Evolutionary conservation across 305 asterid genomes (phyloP).

Genomic region (Solanum hybrid): DNA sequence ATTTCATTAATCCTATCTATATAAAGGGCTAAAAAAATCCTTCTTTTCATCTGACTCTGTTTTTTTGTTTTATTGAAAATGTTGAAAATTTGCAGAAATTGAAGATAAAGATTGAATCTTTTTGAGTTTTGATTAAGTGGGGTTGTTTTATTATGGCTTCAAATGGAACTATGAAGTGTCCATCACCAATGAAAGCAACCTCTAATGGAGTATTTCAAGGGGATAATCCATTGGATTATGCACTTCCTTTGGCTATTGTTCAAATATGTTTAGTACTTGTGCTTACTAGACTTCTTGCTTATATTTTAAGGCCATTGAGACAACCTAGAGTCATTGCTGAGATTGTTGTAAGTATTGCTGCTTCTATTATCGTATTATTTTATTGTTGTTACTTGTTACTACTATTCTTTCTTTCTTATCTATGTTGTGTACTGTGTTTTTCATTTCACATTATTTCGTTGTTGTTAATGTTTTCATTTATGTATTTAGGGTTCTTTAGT

Average conservation of each 20-base stretch:
- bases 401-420: background rate
- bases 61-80: background rate
- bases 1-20: background rate
- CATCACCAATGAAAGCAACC: conserved; percentile 35
- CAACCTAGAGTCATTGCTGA: conserved; percentile 49
- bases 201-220: conserved; percentile 40
- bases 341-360: conserved; percentile 25
- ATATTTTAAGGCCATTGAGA: conserved; percentile 26
- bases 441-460: background rate
- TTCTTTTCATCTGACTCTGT: background rate
- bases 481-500: background rate
- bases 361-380: background rate
- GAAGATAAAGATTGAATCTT: background rate
- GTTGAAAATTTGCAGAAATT: background rate
- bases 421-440: background rate
- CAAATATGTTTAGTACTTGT: conserved; percentile 33
- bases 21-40: background rate
- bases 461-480: background rate
- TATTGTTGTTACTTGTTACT: background rate
- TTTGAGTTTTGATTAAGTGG: background rate
- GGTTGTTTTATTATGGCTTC: conserved; percentile 20
- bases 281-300: conserved; percentile 33
- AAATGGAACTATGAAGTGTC: conserved; percentile 19
- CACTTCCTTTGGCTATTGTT: conserved; percentile 37
- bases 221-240: conserved; percentile 35